phyloP scores from a whole-genome alignment of 805 yeast species.

The Lipomyces starkeyi region DNA sequence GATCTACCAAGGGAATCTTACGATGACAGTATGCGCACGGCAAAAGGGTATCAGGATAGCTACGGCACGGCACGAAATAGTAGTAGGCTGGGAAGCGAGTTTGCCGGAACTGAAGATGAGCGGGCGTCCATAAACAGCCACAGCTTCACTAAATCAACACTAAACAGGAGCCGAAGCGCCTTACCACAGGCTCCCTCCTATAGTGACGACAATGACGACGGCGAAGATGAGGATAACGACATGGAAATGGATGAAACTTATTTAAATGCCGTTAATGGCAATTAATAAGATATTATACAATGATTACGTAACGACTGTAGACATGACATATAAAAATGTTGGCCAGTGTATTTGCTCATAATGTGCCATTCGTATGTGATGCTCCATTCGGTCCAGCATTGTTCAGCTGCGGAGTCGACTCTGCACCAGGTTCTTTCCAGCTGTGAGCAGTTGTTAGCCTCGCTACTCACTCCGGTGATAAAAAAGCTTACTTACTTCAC shows the following conservation, averaged over 20 bases:
- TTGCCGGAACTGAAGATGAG: not conserved
- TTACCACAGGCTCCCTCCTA: constrained; percentile 14
- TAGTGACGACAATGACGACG: constrained; percentile 19
- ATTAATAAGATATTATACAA: not conserved
- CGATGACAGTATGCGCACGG: constrained; percentile 9
- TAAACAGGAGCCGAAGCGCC: constrained; percentile 10
- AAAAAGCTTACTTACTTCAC: constrained; percentile 20
- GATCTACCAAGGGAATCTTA: not conserved
- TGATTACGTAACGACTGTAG: not conserved
- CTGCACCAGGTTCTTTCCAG: constrained; percentile 37
- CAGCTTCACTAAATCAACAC: not conserved
- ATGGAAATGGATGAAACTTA: constrained; percentile 32
- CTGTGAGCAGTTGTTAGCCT: constrained; percentile 11
- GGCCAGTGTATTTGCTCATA: constrained; percentile 3
- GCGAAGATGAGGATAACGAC: constrained; percentile 23
- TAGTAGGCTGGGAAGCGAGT: not conserved
- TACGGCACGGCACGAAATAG: not conserved
- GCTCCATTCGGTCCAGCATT: constrained; percentile 9
- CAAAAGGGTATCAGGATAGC: not conserved
- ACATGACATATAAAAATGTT: constrained; percentile 1
- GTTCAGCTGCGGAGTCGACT: constrained; percentile 25
- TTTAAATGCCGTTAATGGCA: constrained; percentile 10
- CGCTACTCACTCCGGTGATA: not conserved
- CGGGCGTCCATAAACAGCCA: not conserved
- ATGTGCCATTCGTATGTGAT: constrained; percentile 1